These are phyloP conservation scores for Pyricularia grisea DNA, from an alignment of 2,329 filamentous ascomycete species.

Conservation along the genomic window DNA sequence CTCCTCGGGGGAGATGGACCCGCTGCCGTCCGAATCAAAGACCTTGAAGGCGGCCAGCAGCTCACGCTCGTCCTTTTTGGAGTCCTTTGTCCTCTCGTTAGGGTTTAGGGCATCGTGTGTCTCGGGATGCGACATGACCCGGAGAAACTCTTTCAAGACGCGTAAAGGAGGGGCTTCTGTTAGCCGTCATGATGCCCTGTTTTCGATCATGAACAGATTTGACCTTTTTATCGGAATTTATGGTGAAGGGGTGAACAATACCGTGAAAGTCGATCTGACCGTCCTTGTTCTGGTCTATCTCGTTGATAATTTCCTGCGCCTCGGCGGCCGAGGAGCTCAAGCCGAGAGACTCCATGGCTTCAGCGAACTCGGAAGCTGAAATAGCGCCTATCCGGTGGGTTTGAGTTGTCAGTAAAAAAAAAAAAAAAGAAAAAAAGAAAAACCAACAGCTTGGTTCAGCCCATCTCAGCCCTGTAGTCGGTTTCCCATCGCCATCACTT, in stretches of 20 bases:
- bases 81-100: not conserved
- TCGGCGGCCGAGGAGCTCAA: conserved; percentile 54
- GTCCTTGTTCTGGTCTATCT: conserved; percentile 55
- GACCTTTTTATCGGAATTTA: not conserved
- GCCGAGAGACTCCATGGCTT: conserved; percentile 54
- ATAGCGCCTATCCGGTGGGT: conserved; percentile 40
- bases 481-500: not conserved
- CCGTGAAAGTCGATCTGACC: conserved; percentile 57
- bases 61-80: conserved; percentile 35
- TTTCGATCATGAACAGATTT: not conserved
- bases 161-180: no score
- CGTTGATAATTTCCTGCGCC: conserved; percentile 58
- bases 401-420: not conserved
- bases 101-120: conserved; percentile 37
- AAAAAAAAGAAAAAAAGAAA: no score
- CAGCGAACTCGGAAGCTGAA: conserved; percentile 53
- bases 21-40: conserved; percentile 57
- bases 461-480: not conserved
- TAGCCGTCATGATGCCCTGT: not conserved
- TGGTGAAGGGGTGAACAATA: conserved; percentile 14
- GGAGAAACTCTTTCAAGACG: conserved; percentile 46
- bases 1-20: conserved; percentile 54
- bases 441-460: not conserved
- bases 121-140: conserved; percentile 55
- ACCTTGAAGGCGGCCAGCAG: conserved; percentile 57